phyloP scores from a whole-genome alignment of 2,329 filamentous ascomycete genomes.

The Trichothecium sympodiale region DNA sequence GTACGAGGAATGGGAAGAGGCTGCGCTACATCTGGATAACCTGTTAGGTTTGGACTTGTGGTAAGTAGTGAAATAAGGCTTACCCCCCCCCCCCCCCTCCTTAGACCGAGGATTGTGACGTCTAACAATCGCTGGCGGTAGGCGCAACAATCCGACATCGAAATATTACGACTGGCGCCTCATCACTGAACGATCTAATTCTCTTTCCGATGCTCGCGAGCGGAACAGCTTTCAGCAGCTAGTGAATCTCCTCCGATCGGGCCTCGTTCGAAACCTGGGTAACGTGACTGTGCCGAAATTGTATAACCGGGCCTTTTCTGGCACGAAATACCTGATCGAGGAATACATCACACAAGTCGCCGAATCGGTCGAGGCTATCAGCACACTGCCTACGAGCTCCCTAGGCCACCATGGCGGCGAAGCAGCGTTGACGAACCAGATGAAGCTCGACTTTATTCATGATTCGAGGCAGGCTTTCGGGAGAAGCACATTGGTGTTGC shows the following conservation, averaged over 20 bases:
- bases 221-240: slow-evolving; percentile 63
- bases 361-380: slow-evolving; percentile 70
- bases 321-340: slow-evolving; percentile 83
- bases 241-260: slow-evolving; percentile 71
- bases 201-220: slow-evolving; percentile 57
- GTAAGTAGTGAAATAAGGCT: slow-evolving; percentile 34
- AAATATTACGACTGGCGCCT: slow-evolving; percentile 79
- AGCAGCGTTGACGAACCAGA: slow-evolving; percentile 49
- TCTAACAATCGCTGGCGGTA: slow-evolving; percentile 17
- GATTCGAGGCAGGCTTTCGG: slow-evolving; percentile 85
- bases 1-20: slow-evolving; percentile 80
- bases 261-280: slow-evolving; percentile 73
- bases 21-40: slow-evolving; percentile 74
- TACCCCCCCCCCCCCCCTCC: too few relatives aligned
- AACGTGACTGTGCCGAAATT: slow-evolving; percentile 76
- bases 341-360: slow-evolving; percentile 81
- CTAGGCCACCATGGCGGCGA: slow-evolving; percentile 15
- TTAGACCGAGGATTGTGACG: too few relatives aligned
- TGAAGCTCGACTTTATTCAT: slow-evolving; percentile 76
- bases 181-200: slow-evolving; percentile 65
- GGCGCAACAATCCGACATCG: slow-evolving; percentile 72
- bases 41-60: slow-evolving; percentile 72
- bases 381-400: slow-evolving; percentile 47
- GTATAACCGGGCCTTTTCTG: slow-evolving; percentile 76
- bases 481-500: slow-evolving; percentile 71